Percentiles rank a stretch among this genome's conserved stretches.
Evolutionary conservation across 192 early-diverging fungal species (phyloP).

Genomic region (Kickxella alabastrina): DNA sequence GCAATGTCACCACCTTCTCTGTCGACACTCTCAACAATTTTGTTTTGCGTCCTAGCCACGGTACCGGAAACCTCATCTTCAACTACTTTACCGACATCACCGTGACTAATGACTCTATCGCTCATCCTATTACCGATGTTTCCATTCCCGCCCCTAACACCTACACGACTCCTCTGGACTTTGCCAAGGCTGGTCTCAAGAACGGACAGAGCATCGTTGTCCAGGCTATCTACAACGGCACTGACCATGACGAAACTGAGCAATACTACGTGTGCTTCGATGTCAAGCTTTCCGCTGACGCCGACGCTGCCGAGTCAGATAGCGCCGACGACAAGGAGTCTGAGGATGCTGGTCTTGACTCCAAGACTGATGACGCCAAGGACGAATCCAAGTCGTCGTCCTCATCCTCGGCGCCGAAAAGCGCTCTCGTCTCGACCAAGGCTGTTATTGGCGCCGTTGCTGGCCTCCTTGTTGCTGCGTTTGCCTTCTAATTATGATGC

Average conservation of each 20-base stretch:
- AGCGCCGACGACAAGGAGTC: conserved; percentile 1
- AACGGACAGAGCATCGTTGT: conserved; percentile 43
- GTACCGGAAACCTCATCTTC: conserved; percentile 41
- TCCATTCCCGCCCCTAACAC: conserved; percentile 18
- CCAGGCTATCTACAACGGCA: conserved; percentile 48
- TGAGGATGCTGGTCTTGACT: neutral
- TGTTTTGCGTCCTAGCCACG: conserved; percentile 31
- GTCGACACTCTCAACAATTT: conserved; percentile 28
- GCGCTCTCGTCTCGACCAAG: conserved; percentile 4
- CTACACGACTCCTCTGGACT: conserved; percentile 31
- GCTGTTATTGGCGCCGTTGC: conserved; percentile 18
- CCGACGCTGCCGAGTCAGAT: neutral
- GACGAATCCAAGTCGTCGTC: neutral
- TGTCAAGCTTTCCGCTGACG: conserved; percentile 30
- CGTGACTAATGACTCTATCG: conserved; percentile 24
- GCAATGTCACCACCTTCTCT: conserved; percentile 39
- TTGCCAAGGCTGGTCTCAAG: conserved; percentile 36
- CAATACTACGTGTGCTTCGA: conserved; percentile 48
- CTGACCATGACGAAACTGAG: conserved; percentile 24
- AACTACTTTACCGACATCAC: conserved; percentile 45
- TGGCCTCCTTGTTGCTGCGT: conserved; percentile 22
- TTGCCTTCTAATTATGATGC: conserved; percentile 16
- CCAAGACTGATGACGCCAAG: neutral
- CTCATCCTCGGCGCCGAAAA: conserved; percentile 3
- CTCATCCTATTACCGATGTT: conserved; percentile 15